Conservation (phyloP, 805 yeast genomes). For the Candida coleopterorum region DNA sequence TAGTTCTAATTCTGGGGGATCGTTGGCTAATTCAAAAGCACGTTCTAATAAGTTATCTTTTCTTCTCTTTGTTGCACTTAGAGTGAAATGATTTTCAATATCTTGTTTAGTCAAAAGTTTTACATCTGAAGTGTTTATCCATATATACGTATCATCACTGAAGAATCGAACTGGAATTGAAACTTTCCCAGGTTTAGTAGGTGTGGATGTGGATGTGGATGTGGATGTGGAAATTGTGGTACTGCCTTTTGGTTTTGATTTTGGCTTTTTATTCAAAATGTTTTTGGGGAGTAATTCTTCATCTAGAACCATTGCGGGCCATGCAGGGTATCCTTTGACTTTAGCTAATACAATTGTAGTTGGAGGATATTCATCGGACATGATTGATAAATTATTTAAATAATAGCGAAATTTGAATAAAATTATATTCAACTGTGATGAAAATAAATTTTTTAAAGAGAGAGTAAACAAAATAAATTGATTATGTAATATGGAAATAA, state of each 20-base stretch:
- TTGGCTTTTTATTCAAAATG: constrained; percentile 49
- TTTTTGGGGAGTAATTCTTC: constrained; percentile 54
- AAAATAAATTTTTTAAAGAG: too few relatives aligned
- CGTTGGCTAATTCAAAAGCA: constrained; percentile 52
- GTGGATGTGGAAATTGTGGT: too few relatives aligned
- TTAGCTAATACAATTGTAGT: constrained; percentile 54
- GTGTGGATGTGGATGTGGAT: too few relatives aligned
- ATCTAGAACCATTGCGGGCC: constrained; percentile 85
- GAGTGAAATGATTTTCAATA: constrained; percentile 35
- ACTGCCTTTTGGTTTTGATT: too few relatives aligned
- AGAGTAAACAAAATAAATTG: too few relatives aligned
- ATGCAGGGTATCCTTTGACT: constrained; percentile 81
- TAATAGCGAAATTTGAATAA: too few relatives aligned
- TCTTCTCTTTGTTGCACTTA: constrained; percentile 23
- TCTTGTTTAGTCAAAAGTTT: constrained; percentile 38
- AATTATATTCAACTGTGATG: too few relatives aligned
- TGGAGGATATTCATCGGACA: constrained; percentile 11
- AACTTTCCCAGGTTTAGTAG: constrained; percentile 6
- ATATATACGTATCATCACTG: constrained; percentile 67
- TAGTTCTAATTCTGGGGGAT: constrained; percentile 38
- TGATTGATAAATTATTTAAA: too few relatives aligned
- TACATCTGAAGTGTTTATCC: constrained; percentile 55
- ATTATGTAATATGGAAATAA: too few relatives aligned
- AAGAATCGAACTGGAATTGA: constrained; percentile 60
- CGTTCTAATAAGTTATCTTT: constrained; percentile 41